Base-by-base conservation (phyloP, 2,329 filamentous ascomycete genomes). In the Colletotrichum liaoningense region DNA sequence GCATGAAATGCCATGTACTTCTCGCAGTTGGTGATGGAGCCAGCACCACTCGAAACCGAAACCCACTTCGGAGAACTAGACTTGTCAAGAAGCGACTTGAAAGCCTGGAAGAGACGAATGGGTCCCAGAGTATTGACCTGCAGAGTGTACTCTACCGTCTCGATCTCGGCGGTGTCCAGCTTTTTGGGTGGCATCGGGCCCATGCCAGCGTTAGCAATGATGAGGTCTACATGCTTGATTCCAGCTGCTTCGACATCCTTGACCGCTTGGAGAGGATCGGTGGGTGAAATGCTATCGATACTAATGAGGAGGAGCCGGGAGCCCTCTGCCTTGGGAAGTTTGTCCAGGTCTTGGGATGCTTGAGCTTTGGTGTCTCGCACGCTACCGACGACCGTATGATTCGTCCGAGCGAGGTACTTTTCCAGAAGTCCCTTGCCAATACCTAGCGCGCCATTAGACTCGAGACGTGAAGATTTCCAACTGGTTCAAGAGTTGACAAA, bases 311-410 rank as follows among this genome's bases (percentile, higher is more conserved):
- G 63, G 5, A 83, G 63, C 46, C 69, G 65, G 30, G 78, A 81
- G 33, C 79, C 79, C 9, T 77, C 60, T 2, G 75, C 81, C 12
- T 67, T 77, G n/a, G 77, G 75, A 7, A 81, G 63, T 6, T 69
- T 56, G 4, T 75, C 63, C 6, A 85, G 79, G 4, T 78, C 74
- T 1, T 77, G 33, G 2, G 78, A 77, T 26, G 84, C 83, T 12
- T 58, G n/a, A 2, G 57, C 35, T 6, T 55, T 55, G 38, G 9
- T 56, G 26, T 75, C 57, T 4, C 73, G 73, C 35, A 84, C 79
- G 6, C 81, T 82, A 24, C 82, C 83, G 16, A 87, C 81, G 54
- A 86, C 81, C 22, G 78, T 84, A 22, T 80, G 81, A 56, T 82
- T 77, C 1, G 84, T 81, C 1, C 80, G 77, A 1, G 75, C 71